These are phyloP conservation scores for Mesembryanthemum crystallinum DNA, from an alignment of 148 eudicot species.

Conservation along the genomic window DNA sequence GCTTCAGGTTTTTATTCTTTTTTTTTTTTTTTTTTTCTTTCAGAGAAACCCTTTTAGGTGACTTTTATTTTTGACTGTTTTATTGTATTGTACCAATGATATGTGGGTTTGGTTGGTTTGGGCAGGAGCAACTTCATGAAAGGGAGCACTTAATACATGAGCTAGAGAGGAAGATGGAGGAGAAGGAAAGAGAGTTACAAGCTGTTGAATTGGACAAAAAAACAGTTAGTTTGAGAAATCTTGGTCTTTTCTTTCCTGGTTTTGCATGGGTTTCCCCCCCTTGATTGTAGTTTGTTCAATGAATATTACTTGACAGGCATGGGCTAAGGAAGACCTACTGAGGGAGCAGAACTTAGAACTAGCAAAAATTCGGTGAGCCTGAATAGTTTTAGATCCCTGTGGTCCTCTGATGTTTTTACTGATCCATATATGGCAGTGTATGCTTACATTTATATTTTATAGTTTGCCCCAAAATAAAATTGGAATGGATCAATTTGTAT, in stretches of 20 bases:
- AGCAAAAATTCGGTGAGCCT: constrained; percentile 65
- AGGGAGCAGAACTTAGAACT: constrained; percentile 89
- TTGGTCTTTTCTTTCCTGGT: not conserved
- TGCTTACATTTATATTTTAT: not conserved
- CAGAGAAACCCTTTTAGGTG: not conserved
- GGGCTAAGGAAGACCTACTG: constrained; percentile 95
- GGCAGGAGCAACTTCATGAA: constrained; percentile 80
- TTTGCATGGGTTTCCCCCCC: not conserved
- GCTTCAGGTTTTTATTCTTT: constrained; percentile 82
- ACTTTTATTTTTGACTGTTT: not conserved
- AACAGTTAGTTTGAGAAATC: constrained; percentile 48
- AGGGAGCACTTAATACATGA: constrained; percentile 62
- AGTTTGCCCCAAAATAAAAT: not conserved
- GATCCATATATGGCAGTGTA: not conserved
- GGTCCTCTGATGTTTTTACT: not conserved
- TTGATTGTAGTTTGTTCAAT: constrained; percentile 6
- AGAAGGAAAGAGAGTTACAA: constrained; percentile 79
- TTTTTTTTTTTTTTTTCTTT: too few species aligned
- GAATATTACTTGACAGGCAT: constrained; percentile 49
- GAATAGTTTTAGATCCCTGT: not conserved
- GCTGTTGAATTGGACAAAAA: constrained; percentile 79
- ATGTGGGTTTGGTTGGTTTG: constrained; percentile 19
- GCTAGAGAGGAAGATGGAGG: constrained; percentile 76
- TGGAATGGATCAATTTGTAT: not conserved
- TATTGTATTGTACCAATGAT: constrained; percentile 2